phyloP scores from a whole-genome alignment of 257 asterid genomes.

The Nicotiana otophora region DNA sequence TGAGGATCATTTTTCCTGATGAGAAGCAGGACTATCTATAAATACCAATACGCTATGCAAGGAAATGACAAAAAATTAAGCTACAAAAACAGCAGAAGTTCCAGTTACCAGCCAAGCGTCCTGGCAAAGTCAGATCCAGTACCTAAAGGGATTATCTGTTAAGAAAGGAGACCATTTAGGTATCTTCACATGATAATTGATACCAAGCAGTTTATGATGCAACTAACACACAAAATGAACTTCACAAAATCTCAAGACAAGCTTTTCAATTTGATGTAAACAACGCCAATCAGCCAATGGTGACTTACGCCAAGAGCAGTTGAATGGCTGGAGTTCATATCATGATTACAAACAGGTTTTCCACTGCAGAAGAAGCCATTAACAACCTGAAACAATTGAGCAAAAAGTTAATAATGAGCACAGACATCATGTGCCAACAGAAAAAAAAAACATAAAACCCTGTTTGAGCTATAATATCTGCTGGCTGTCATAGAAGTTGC shows the following conservation, averaged over 20 bases:
- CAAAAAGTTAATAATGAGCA: background rate
- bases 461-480: constrained; percentile 5
- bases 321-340: constrained; percentile 29
- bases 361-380: constrained; percentile 88
- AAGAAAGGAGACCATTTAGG: constrained; percentile 26
- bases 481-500: background rate
- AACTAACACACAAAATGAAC: constrained; percentile 11
- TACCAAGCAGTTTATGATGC: constrained; percentile 8
- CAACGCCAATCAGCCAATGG: background rate
- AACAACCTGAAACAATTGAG: constrained; percentile 50
- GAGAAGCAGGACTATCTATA: constrained; percentile 10
- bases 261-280: background rate
- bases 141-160: constrained; percentile 85
- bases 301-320: constrained; percentile 91
- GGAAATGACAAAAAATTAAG: constrained; percentile 3
- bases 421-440: background rate
- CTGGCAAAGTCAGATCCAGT: constrained; percentile 95
- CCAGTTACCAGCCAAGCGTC: constrained; percentile 78
- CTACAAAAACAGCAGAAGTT: constrained; percentile 22
- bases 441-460: background rate
- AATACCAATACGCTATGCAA: constrained; percentile 8
- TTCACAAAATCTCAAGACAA: constrained; percentile 12
- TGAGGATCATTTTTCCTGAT: constrained; percentile 80
- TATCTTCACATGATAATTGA: constrained; percentile 16
- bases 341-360: constrained; percentile 53